These are phyloP conservation scores for Orbilia javanica DNA, from an alignment of 2,329 filamentous ascomycete genomes.

Conservation along the genomic window DNA sequence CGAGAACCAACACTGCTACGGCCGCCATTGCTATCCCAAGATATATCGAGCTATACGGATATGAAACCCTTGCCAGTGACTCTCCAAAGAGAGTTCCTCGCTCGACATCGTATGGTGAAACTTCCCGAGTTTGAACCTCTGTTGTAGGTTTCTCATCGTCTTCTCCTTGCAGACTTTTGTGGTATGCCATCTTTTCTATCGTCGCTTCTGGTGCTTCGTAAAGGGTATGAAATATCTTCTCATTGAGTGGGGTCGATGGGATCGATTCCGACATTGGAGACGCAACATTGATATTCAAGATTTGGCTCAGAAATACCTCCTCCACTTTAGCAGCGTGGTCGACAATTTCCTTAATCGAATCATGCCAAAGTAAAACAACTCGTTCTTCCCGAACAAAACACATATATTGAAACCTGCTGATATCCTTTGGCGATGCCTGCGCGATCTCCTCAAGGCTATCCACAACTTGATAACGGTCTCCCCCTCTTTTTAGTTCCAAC, in stretches of 20 bases:
- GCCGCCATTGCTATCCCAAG: slow-evolving; percentile 43
- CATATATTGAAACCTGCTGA: slow-evolving; percentile 67
- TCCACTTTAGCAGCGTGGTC: slow-evolving; percentile 64
- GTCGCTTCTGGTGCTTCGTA: slow-evolving; percentile 46
- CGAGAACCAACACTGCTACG: slow-evolving; percentile 33
- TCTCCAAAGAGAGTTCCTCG: slow-evolving; percentile 30
- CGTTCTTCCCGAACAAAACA: slow-evolving; percentile 67
- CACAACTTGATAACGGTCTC: slow-evolving; percentile 67
- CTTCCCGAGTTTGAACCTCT: slow-evolving; percentile 12
- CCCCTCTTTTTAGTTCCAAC: slow-evolving; percentile 65
- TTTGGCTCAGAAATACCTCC: slow-evolving; percentile 52
- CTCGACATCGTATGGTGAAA: slow-evolving; percentile 42
- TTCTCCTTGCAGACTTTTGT: slow-evolving; percentile 26
- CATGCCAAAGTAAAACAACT: slow-evolving; percentile 67
- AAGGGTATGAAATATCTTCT: slow-evolving; percentile 32
- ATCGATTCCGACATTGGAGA: slow-evolving; percentile 7
- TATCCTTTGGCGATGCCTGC: slow-evolving; percentile 64
- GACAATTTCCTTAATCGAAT: slow-evolving; percentile 66
- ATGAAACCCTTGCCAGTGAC: slow-evolving; percentile 26
- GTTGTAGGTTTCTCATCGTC: background rate
- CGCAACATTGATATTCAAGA: slow-evolving; percentile 41
- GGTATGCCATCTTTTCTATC: slow-evolving; percentile 41
- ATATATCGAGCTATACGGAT: slow-evolving; percentile 41
- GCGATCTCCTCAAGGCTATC: slow-evolving; percentile 66
- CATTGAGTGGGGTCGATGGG: background rate